phyloP scores from a whole-genome alignment of 2,329 filamentous ascomycete genomes.

The Trichoderma sp. region DNA sequence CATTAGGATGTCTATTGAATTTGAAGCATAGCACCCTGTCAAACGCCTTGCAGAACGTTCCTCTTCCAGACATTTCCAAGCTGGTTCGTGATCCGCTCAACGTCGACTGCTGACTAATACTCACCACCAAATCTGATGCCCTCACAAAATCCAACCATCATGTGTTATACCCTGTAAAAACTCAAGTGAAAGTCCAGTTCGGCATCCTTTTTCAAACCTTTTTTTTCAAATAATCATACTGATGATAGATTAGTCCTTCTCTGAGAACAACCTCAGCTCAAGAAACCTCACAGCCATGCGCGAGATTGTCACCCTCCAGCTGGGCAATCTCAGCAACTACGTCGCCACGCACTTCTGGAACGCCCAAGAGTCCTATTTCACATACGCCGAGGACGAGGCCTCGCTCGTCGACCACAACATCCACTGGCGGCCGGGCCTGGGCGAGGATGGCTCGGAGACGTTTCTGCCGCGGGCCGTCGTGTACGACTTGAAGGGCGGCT shows the following conservation, averaged over 20 bases:
- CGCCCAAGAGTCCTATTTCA: slow-evolving; percentile 97
- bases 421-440: slow-evolving; percentile 83
- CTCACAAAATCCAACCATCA: too few relatives aligned
- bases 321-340: slow-evolving; percentile 92
- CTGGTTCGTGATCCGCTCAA: neutral
- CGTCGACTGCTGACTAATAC: neutral
- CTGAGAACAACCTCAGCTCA: too few relatives aligned
- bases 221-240: too few relatives aligned
- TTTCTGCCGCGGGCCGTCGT: slow-evolving; percentile 90
- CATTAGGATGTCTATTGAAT: too few relatives aligned
- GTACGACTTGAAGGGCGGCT: slow-evolving; percentile 93
- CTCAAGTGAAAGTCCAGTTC: too few relatives aligned
- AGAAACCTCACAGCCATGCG: slow-evolving; percentile 74
- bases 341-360: slow-evolving; percentile 98
- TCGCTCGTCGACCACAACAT: slow-evolving; percentile 58
- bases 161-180: neutral
- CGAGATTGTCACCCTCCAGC: slow-evolving; percentile 91
- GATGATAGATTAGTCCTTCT: too few relatives aligned
- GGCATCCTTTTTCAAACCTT: too few relatives aligned
- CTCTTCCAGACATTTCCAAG: too few relatives aligned
- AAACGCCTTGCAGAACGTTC: too few relatives aligned
- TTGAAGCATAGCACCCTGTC: too few relatives aligned
- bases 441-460: slow-evolving; percentile 82
- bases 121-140: too few relatives aligned
- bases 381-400: slow-evolving; percentile 61